A percentile compares a stretch with the other conserved stretches of the same genome.
Evolutionary conservation across 192 early-diverging fungal species (phyloP).

Genomic region (Coemansia sp.): DNA sequence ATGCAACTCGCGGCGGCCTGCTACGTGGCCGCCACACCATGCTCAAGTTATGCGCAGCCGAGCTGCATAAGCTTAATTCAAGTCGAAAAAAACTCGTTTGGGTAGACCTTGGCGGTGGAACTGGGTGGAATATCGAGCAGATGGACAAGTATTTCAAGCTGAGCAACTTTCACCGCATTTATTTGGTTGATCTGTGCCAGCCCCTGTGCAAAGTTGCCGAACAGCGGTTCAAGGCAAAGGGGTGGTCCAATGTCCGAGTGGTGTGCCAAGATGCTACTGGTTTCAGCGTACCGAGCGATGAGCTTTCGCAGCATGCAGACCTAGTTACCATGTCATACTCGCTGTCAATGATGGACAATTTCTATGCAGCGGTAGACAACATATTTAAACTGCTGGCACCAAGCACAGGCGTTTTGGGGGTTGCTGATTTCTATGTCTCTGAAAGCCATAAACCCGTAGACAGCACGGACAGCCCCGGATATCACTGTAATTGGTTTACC

Average conservation of each 20-base stretch:
- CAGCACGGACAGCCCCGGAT: slow-evolving; percentile 54
- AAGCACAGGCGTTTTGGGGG: slow-evolving; percentile 67
- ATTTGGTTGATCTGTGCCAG: slow-evolving; percentile 80
- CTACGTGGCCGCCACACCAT: slow-evolving; percentile 76
- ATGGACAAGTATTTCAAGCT: slow-evolving; percentile 77
- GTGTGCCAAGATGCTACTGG: slow-evolving; percentile 75
- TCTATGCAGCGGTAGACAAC: slow-evolving; percentile 67
- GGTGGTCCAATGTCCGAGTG: slow-evolving; percentile 79
- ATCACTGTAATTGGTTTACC: slow-evolving; percentile 74
- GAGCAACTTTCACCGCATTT: slow-evolving; percentile 71
- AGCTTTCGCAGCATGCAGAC: slow-evolving; percentile 55
- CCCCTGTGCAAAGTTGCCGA: slow-evolving; percentile 77
- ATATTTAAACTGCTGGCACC: slow-evolving; percentile 59
- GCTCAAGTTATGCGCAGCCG: slow-evolving; percentile 80
- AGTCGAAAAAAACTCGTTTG: slow-evolving; percentile 49
- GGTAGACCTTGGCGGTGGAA: slow-evolving; percentile 69
- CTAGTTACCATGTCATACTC: slow-evolving; percentile 88
- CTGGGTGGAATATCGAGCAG: slow-evolving; percentile 70
- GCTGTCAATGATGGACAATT: slow-evolving; percentile 82
- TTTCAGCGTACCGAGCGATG: slow-evolving; percentile 63
- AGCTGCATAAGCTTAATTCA: slow-evolving; percentile 52
- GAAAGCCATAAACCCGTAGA: background rate
- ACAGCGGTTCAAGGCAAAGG: slow-evolving; percentile 68
- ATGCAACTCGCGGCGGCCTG: slow-evolving; percentile 67
- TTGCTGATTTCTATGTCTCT: slow-evolving; percentile 81